Base-by-base conservation (phyloP, 352 stramenopile species). In the Pythium sp. region DNA sequence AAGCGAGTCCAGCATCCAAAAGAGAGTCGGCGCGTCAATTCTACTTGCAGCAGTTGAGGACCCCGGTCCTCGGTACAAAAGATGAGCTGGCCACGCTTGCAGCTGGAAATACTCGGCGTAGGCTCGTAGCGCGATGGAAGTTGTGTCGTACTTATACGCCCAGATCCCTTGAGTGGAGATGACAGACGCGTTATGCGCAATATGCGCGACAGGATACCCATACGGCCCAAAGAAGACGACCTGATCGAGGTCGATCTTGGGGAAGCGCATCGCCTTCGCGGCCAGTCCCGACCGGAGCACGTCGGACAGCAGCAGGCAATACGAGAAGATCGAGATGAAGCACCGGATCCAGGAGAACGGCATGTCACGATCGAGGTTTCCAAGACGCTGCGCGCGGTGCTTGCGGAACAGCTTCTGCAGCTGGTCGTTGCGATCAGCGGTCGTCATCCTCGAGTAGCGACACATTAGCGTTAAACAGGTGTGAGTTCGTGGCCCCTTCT, bases 141-240 rank as follows among this genome's bases (percentile, higher is more conserved):
- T 77, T n/a, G 64, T 70, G 51, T 72, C 71, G 60, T 74, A 77
- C 56, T 77, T 77, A 57, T 68, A 77, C 43, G 22, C 36, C 71
- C 68, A 77, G 41, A 43, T 20, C 14, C 9, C 47, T 24, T 64
- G 41, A 18, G 15, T 56, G 24, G 38, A 18, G 22, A 18, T 32
- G n/a, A 34, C 18, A 9, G 54, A 36, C 26, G 32, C 53, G 15
- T 58, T 41, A 24, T 26, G 49, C 24, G 20, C 28, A 55, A 55
- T n/a, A 11, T 56, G 58, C 5, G 58, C 41, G n/a, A 64, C 41
- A 15, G 41, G 22, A 15, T 64, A 64, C 6, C 6, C 58, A 8
- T 56, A 64, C 6, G 58, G 22, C 5, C 58, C 41, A 56, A 64
- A 56, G 41, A 56, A 64, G 38, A 64, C 30, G 26, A 56, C 20